A percentile compares a stretch with the other conserved stretches of the same genome.
Conservation (phyloP, 345 rosid genomes). For the Syzygium oleosum region DNA sequence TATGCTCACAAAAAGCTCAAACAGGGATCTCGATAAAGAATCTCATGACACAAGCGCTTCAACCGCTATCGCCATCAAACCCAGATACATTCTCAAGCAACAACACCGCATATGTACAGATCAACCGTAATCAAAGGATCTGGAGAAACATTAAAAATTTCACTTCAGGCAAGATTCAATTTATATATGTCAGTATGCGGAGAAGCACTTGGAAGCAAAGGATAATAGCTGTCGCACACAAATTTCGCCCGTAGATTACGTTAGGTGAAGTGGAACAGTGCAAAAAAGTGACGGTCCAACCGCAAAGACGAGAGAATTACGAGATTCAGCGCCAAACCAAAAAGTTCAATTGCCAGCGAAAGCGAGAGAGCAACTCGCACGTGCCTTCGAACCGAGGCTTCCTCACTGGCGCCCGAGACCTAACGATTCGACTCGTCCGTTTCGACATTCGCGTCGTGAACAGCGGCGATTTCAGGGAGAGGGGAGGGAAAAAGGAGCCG, state of each 20-base stretch:
- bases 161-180: background rate
- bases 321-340: conserved; percentile 1
- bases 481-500: background rate
- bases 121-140: background rate
- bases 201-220: conserved; percentile 38
- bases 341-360: conserved; percentile 10
- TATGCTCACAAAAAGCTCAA: background rate
- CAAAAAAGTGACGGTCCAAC: conserved; percentile 38
- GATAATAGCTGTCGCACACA: background rate
- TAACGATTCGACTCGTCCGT: background rate
- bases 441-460: background rate
- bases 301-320: conserved; percentile 2
- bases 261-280: conserved; percentile 33
- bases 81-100: background rate
- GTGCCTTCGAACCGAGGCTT: conserved; percentile 11
- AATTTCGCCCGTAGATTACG: background rate
- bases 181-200: conserved; percentile 1
- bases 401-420: background rate
- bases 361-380: conserved; percentile 21
- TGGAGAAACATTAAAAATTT: background rate
- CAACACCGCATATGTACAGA: background rate
- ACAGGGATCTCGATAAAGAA: background rate
- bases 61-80: background rate
- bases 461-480: background rate
- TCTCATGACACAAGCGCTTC: background rate